These are phyloP conservation scores for Tolypocladium endophyticum DNA, from an alignment of 2,329 filamentous ascomycete species.

Conservation along the genomic window DNA sequence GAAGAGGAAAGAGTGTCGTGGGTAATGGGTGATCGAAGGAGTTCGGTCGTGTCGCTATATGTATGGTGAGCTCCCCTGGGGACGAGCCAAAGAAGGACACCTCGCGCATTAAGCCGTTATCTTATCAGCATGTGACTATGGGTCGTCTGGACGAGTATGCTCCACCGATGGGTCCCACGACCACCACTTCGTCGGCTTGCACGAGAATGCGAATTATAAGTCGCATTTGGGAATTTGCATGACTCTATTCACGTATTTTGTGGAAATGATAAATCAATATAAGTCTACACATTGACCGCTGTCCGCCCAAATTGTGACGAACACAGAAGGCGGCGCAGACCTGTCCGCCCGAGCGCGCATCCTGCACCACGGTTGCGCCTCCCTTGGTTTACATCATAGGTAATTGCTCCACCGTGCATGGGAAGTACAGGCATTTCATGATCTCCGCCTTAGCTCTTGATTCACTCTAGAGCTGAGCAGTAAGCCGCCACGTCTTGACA, in stretches of 20 bases:
- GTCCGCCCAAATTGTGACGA: not conserved
- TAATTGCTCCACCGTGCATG: not conserved
- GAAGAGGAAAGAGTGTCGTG: not conserved
- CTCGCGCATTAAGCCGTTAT: slow-evolving; percentile 18
- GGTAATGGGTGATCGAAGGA: not conserved
- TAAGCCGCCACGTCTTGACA: not conserved
- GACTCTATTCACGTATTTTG: not conserved
- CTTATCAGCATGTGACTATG: slow-evolving; percentile 27
- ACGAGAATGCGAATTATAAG: not conserved
- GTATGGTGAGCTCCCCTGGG: not conserved
- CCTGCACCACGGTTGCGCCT: not conserved
- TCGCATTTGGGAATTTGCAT: not conserved
- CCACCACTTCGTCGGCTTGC: not conserved
- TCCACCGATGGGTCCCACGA: not conserved
- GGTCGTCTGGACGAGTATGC: not conserved
- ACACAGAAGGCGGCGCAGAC: not conserved
- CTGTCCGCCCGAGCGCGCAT: not conserved
- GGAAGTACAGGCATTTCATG: not conserved
- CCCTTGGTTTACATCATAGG: not conserved
- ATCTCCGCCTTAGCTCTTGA: not conserved
- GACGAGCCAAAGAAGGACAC: slow-evolving; percentile 16
- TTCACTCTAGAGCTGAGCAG: not conserved
- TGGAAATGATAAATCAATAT: not conserved
- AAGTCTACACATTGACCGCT: not conserved
- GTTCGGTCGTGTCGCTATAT: not conserved